phyloP scores from a whole-genome alignment of 495 filamentous ascomycete species.

The Penicillium lagena region DNA sequence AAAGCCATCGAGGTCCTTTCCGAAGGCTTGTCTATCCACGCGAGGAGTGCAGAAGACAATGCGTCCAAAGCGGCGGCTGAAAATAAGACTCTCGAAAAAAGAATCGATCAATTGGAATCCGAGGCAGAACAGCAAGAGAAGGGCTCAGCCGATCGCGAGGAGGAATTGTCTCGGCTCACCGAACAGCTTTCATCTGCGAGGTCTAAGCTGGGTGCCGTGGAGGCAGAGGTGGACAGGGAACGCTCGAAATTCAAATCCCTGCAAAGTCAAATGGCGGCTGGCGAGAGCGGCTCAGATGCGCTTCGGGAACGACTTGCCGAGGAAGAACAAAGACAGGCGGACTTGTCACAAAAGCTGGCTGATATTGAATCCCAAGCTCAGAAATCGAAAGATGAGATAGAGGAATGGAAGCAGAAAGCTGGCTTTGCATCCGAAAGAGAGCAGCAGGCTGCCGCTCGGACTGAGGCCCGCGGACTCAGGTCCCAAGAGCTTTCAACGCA shows the following conservation, averaged over 20 bases:
- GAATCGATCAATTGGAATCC: conserved; percentile 33
- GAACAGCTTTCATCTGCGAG: conserved; percentile 48
- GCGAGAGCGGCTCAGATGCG: conserved; percentile 72
- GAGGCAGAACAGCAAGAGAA: conserved; percentile 39
- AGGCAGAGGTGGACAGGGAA: conserved; percentile 60
- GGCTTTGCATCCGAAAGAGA: conserved; percentile 46
- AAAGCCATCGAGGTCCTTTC: conserved; percentile 58
- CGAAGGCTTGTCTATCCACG: conserved; percentile 47
- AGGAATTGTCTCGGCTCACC: conserved; percentile 28
- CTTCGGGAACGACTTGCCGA: conserved; percentile 64
- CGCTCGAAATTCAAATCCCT: conserved; percentile 58
- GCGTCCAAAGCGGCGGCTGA: conserved; percentile 30
- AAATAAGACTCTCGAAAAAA: conserved; percentile 43
- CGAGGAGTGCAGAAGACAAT: conserved; percentile 32
- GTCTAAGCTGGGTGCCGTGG: conserved; percentile 49
- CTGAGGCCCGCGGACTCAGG: conserved; percentile 57
- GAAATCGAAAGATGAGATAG: conserved; percentile 60
- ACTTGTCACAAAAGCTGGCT: conserved; percentile 57
- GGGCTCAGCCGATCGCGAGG: conserved; percentile 34
- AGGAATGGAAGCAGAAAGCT: conserved; percentile 51
- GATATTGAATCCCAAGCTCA: conserved; percentile 59
- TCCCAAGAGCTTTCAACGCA: conserved; percentile 78
- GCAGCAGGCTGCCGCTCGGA: conserved; percentile 36
- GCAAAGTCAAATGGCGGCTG: conserved; percentile 63
- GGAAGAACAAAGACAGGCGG: conserved; percentile 57